Base-by-base conservation (phyloP, 169 alveolate genomes). In the Neospora caninum region DNA sequence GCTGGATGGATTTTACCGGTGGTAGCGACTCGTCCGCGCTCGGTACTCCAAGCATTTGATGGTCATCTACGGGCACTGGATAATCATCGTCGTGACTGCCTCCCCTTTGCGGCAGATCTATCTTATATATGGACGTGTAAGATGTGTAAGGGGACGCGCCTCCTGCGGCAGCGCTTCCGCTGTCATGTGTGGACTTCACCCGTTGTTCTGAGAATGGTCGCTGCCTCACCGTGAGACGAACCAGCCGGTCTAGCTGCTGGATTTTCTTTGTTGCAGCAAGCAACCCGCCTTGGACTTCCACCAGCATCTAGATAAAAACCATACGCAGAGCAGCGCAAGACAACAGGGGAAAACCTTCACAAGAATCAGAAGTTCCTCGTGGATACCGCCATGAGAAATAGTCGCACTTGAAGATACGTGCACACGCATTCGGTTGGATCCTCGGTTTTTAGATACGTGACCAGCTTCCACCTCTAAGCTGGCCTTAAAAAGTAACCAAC, bases 221-320 rank as follows among this genome's bases (percentile, higher is more conserved):
- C 73, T 64, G 73, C 73, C n/a, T 22, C 67, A 49, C 16, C 36
- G 69, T 38, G 41, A 82, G 27, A 31, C 89, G 64, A 41, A 82
- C 36, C n/a, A 82, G 89, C 2, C 89, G 89, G 34, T 36, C 69
- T 16, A 82, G 54, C 89, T 82, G 89, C 89, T 42, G n/a, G 34
- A 82, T 29, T 34, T 82, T 82, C 67, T 38, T 43, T 27, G 89
- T 39, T 39, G 89, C 89, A 18, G 89, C 89, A 22, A 82, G 89
- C 58, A 82, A 10, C 67, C 89, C 67, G 42, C 89, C 89, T 29
- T 43, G 89, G 43, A 82, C 89, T 18, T 42, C 89, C 25, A 82
- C 89, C 67, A 82, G 58, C 64, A 31, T 31, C 89, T 82, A 49
- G 9, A n/a, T n/a, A 22, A 2, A 31, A 18, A 73, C 84, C 58